Conservation (phyloP, 2,329 filamentous ascomycete genomes). For the Corynespora cassiicola region DNA sequence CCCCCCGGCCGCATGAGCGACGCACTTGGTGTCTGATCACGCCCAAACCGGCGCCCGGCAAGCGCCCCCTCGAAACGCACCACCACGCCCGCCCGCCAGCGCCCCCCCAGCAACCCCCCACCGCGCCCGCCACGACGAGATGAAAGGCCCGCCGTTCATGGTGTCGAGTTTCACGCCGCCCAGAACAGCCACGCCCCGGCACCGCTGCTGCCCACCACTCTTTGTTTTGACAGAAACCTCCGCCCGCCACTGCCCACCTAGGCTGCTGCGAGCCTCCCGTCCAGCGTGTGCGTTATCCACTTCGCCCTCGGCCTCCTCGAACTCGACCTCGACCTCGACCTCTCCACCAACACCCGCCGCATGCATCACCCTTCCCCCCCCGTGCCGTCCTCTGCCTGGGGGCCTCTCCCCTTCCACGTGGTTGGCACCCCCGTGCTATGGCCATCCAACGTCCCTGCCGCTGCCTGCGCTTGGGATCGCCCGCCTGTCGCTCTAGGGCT, state of each 20-base stretch:
- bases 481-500: too few relatives aligned
- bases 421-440: slow-evolving; percentile 7
- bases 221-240: too few relatives aligned
- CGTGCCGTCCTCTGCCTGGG: neutral
- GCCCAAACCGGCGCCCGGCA: slow-evolving; percentile 25
- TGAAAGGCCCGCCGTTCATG: too few relatives aligned
- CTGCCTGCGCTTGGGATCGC: slow-evolving; percentile 13
- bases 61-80: slow-evolving; percentile 14
- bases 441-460: neutral
- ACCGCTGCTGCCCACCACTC: too few relatives aligned
- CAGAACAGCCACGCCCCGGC: too few relatives aligned
- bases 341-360: neutral
- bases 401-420: slow-evolving; percentile 24
- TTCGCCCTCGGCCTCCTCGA: neutral
- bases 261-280: too few relatives aligned
- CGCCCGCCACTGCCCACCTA: too few relatives aligned
- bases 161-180: too few relatives aligned
- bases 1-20: slow-evolving; percentile 13
- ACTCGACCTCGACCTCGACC: neutral
- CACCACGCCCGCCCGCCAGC: slow-evolving; percentile 5
- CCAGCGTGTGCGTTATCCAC: too few relatives aligned
- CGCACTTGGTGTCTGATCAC: slow-evolving; percentile 31
- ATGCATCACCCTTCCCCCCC: slow-evolving; percentile 1
- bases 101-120: too few relatives aligned
- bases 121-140: too few relatives aligned